Conservation (phyloP, 139 green algal species). For the Closterium sp. region DNA sequence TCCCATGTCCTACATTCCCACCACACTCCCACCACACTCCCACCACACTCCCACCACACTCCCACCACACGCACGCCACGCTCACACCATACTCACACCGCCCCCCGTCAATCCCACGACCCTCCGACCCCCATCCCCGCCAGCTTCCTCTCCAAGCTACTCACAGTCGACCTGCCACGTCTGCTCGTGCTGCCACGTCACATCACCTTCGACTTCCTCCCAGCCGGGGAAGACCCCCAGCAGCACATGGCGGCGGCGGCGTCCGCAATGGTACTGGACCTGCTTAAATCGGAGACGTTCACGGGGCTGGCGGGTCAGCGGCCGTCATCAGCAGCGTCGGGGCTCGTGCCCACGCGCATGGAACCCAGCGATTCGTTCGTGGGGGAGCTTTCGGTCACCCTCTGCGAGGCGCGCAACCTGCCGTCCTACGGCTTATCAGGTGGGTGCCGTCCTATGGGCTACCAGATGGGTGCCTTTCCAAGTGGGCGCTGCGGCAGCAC, state of each 20-base stretch:
- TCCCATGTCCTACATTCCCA: background rate
- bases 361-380: conserved; percentile 41
- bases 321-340: background rate
- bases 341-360: background rate
- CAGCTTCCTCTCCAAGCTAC: conserved; percentile 51
- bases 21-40: too few relatives aligned
- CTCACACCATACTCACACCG: too few relatives aligned
- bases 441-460: background rate
- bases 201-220: conserved; percentile 55
- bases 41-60: too few relatives aligned
- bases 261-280: conserved; percentile 18
- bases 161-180: conserved; percentile 54
- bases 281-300: conserved; percentile 35
- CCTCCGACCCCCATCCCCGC: too few relatives aligned
- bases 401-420: conserved; percentile 34
- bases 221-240: conserved; percentile 3
- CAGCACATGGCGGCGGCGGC: background rate
- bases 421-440: conserved; percentile 18
- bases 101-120: too few relatives aligned
- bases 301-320: background rate
- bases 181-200: conserved; percentile 49
- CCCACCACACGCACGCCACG: too few relatives aligned
- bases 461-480: background rate
- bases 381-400: conserved; percentile 43
- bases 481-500: background rate